Conservation (phyloP, 1,284 basidiomycete genomes). For the Ceratobasidium sp. region DNA sequence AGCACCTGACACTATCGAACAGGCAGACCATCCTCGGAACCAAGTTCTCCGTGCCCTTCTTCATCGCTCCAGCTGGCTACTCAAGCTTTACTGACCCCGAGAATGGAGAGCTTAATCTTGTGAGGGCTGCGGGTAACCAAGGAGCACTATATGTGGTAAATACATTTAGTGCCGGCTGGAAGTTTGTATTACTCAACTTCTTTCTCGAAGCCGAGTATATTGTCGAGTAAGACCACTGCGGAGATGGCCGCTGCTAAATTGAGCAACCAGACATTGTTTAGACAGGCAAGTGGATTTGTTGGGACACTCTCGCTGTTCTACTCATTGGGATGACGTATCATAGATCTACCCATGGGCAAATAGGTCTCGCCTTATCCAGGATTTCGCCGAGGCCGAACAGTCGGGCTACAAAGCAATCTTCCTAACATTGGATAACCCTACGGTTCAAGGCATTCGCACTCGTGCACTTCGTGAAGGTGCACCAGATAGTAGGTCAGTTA, state of each 20-base stretch:
- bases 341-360: constrained; percentile 30
- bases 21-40: constrained; percentile 19
- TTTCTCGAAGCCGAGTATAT: constrained; percentile 13
- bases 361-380: neutral
- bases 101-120: constrained; percentile 28
- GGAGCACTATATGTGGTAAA: constrained; percentile 12
- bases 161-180: neutral
- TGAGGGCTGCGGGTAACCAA: neutral
- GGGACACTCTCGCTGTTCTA: neutral
- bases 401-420: constrained; percentile 27
- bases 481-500: constrained; percentile 25
- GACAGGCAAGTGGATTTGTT: constrained; percentile 4
- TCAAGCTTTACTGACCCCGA: constrained; percentile 19
- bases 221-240: constrained; percentile 20
- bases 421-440: constrained; percentile 45
- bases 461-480: constrained; percentile 43
- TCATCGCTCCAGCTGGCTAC: constrained; percentile 22
- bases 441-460: constrained; percentile 46
- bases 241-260: constrained; percentile 2
- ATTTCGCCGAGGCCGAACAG: constrained; percentile 7
- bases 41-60: constrained; percentile 21
- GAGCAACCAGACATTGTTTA: constrained; percentile 14
- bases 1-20: neutral
- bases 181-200: neutral
- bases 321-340: neutral